Evolutionary conservation across 1,139 yeast species (phyloP), one percentile per base, ranked within the genome.

Genomic region (Saccharomyces hybrid): DNA sequence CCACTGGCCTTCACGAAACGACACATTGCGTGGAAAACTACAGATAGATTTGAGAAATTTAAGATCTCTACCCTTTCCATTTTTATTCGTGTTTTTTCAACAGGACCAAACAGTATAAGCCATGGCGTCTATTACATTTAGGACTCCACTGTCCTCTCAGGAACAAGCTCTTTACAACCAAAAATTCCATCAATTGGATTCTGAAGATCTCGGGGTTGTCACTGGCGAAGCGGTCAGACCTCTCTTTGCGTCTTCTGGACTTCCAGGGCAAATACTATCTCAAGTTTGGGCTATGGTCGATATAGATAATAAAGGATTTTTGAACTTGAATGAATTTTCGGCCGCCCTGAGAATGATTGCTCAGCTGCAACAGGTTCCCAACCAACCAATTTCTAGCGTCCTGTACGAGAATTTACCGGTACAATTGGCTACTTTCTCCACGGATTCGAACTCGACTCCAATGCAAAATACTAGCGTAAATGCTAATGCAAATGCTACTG

Each of bases 261-360:
- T 93, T 54, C 84, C 95, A 6, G 86, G 95, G 2, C 77, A 83
- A 20, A 75, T 81, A 42, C 75, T 93, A 52, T 97, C 97, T 4
- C 95, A 90, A 70, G 85, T 95, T 57, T 95, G 99, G 99, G 95
- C 88, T 69, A 70, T 88, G 50, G 91, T 96, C 14, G 99, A 93
- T 72, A 79, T 81, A 20, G 84, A 83, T 58, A 90, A 89, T 72
- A 78, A 84, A 61, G 99, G 99, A 0, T 88, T 86, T 68, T 76
- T 95, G 61, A 86, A 88, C 62, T 90, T 85, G 67, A 78, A 80
- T 59, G 93, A 93, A 27, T 95, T 95, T 72, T 81, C 88, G 59
- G 78, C 83, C 55, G 97, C 97, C 28, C 79, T 93, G 82, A 80
- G 99, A 69, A 75, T 89, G 62, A 88, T 95, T 67, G 96, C 96